Percentiles rank a stretch among this genome's conserved stretches.
phyloP scores from a whole-genome alignment of 495 filamentous ascomycete genomes.

The Hamigera avellanea region DNA sequence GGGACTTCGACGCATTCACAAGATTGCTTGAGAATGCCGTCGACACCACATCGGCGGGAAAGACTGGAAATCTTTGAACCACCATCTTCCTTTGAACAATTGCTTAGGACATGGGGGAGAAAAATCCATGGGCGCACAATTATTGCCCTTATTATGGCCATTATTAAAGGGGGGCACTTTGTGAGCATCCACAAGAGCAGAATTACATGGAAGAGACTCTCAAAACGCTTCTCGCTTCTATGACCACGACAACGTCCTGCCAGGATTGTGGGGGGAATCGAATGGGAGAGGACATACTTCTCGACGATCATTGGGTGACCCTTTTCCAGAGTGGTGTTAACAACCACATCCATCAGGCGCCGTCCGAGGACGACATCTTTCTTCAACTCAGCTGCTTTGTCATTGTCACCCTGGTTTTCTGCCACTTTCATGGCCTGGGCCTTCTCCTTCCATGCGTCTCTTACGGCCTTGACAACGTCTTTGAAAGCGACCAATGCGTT shows the following conservation, averaged over 20 bases:
- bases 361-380: slow-evolving; percentile 45
- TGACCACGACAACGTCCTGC: slow-evolving; percentile 18
- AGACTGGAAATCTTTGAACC: too few species aligned
- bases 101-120: too few species aligned
- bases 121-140: too few species aligned
- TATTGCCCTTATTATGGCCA: slow-evolving; percentile 19
- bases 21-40: too few species aligned
- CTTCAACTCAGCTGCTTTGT: slow-evolving; percentile 26
- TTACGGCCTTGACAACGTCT: slow-evolving; percentile 49
- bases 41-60: too few species aligned
- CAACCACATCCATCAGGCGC: slow-evolving; percentile 46
- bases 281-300: slow-evolving; percentile 39
- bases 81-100: too few species aligned
- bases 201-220: slow-evolving; percentile 25
- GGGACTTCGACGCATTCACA: too few species aligned
- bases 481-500: slow-evolving; percentile 44
- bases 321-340: slow-evolving; percentile 44
- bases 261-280: slow-evolving; percentile 5
- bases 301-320: slow-evolving; percentile 56
- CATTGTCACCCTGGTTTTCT: slow-evolving; percentile 36
- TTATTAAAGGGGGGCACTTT: slow-evolving; percentile 16
- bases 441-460: slow-evolving; percentile 51
- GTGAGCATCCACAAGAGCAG: slow-evolving; percentile 16
- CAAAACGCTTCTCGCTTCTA: slow-evolving; percentile 24
- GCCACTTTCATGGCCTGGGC: slow-evolving; percentile 44